Evolutionary conservation across 257 asterid species (phyloP).

Genomic region (Ilex asprella): DNA sequence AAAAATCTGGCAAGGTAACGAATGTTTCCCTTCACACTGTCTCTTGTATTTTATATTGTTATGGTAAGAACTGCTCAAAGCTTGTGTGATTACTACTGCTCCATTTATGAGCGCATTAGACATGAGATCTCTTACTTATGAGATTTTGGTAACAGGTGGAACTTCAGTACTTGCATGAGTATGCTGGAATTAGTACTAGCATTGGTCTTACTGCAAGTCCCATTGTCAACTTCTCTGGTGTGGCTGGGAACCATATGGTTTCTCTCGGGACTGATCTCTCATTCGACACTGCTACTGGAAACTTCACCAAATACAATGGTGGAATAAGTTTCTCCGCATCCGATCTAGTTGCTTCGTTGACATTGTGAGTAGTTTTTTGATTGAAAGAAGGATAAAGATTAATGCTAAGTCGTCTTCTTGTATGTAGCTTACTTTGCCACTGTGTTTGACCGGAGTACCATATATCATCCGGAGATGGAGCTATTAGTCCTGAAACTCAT

Average conservation of each 20-base stretch:
- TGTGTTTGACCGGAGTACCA: too few species aligned
- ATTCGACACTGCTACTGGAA: constrained; percentile 82
- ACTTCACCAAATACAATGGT: constrained; percentile 67
- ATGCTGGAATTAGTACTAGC: constrained; percentile 88
- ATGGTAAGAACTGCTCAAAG: too few species aligned
- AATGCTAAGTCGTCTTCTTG: too few species aligned
- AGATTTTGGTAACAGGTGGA: constrained; percentile 55
- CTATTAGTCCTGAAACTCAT: too few species aligned
- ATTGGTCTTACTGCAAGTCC: constrained; percentile 87
- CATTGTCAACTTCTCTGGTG: constrained; percentile 85
- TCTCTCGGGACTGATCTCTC: constrained; percentile 81
- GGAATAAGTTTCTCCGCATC: constrained; percentile 59
- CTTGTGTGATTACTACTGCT: too few species aligned
- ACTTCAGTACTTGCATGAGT: constrained; percentile 87
- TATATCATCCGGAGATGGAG: too few species aligned
- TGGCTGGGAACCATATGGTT: constrained; percentile 59
- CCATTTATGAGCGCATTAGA: background rate
- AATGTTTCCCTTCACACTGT: constrained; percentile 2
- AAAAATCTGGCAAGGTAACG: constrained; percentile 84
- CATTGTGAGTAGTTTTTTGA: constrained; percentile 46
- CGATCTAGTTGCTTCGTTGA: constrained; percentile 78
- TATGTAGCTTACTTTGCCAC: too few species aligned
- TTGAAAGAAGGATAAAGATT: too few species aligned
- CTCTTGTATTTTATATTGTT: background rate
- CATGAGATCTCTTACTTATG: background rate